A percentile compares a stretch with the other conserved stretches of the same genome.
Conservation (phyloP, 2,329 filamentous ascomycete species). For the Colletotrichum sublineola region DNA sequence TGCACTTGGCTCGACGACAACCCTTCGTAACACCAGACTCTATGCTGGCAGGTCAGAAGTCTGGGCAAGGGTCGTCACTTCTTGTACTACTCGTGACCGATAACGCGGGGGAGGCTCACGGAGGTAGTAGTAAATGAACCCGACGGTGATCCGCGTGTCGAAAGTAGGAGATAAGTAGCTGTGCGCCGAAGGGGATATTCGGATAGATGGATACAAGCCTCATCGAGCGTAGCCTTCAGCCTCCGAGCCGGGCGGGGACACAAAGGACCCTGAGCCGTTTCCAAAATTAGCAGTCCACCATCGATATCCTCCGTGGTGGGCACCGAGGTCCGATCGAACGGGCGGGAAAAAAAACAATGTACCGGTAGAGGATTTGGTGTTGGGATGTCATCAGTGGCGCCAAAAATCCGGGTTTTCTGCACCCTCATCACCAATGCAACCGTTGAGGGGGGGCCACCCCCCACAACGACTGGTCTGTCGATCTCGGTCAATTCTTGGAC, state of each 20-base stretch:
- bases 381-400: constrained; percentile 36
- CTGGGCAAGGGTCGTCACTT: background rate
- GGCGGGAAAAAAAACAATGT: background rate
- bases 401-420: constrained; percentile 37
- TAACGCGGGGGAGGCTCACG: background rate
- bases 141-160: background rate
- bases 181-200: background rate
- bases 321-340: background rate
- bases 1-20: background rate
- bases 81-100: background rate
- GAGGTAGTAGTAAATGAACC: background rate
- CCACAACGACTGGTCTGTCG: constrained; percentile 35
- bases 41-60: background rate
- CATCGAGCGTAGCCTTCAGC: background rate
- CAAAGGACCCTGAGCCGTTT: background rate
- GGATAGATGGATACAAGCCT: background rate
- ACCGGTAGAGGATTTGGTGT: background rate
- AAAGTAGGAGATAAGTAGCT: background rate
- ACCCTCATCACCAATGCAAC: background rate
- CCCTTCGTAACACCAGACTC: background rate
- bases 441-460: constrained; percentile 3
- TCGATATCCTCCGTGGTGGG: background rate
- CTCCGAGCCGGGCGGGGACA: background rate
- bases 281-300: constrained; percentile 2
- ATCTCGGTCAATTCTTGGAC: constrained; percentile 37